Evolutionary conservation across 2,329 filamentous ascomycete species (phyloP), one percentile per base, ranked within the genome.

Genomic region (Chaetothyriales sp.): DNA sequence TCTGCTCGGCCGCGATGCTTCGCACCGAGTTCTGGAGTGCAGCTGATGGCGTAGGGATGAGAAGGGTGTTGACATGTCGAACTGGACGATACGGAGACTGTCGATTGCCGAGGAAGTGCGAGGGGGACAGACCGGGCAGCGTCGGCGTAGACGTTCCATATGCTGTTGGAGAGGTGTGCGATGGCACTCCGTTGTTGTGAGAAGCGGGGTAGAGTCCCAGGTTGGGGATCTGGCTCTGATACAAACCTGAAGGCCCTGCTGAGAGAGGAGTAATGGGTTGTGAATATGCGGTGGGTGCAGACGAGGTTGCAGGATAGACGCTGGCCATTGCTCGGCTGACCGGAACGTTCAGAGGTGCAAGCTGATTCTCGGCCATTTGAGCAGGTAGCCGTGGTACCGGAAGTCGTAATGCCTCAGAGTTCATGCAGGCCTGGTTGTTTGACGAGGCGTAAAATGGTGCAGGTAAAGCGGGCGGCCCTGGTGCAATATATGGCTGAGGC

Each of bases 61-160:
- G 75, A n/a, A 97, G 77, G 0, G 88, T 94, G 60, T 92, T 89
- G 54, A 95, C 87, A 55, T 87, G 80, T 50, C 89, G 85, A 43
- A 95, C 84, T 1, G 90, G 90, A 57, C 88, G 86, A 69, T 97
- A 97, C 2, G 92, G 92, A 51, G 90, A 97, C 57, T 86, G 83
- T 52, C 92, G 80, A 65, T 95, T 87, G 63, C 86, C 85, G 40
- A 95, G 74, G 68, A 94, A 94, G 62, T 87, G 80, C 9, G 86
- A 89, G 0, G 90, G 90, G 29, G 92, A 97, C 57, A 92, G 78
- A 29, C 86, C 83, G 45, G 81, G 79, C 22, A 56, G 52, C 5
- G 84, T 82, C 7, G 81, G 70, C 2, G 78, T 77, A 45, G 74
- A 71, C 5, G 71, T 72, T 50, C 77, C 85, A 19, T 78, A 74